phyloP scores from a whole-genome alignment of 1,284 basidiomycete species.

The Chalciporus sp. region DNA sequence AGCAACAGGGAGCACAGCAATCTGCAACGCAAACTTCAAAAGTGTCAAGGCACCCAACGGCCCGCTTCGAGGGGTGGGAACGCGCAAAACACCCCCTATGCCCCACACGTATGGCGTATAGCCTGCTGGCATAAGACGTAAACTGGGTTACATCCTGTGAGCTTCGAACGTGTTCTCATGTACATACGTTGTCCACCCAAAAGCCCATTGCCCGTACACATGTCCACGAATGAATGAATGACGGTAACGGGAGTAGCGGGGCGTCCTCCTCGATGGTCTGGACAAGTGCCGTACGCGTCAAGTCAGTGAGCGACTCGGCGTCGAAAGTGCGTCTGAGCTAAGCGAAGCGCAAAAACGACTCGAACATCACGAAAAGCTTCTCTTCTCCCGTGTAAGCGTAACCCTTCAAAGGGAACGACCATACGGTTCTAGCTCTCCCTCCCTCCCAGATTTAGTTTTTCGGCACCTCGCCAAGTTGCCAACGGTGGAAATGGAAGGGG shows the following conservation, averaged over 20 bases:
- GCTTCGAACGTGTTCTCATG: neutral
- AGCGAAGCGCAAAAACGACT: neutral
- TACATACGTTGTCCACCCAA: neutral
- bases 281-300: neutral
- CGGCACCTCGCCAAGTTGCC: neutral
- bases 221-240: neutral
- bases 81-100: neutral
- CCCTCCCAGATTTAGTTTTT: neutral
- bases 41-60: neutral
- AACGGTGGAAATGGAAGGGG: neutral
- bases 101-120: too few species aligned
- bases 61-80: neutral
- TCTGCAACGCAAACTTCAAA: neutral
- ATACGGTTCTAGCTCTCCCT: neutral
- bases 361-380: neutral
- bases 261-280: neutral
- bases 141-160: neutral
- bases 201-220: neutral
- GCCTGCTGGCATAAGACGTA: neutral
- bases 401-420: neutral
- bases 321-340: neutral
- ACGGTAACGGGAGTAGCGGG: neutral
- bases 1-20: neutral
- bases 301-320: neutral
- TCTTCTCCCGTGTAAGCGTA: neutral